phyloP scores from a whole-genome alignment of 257 asterid genomes.

The Solanum gracilifrons region DNA sequence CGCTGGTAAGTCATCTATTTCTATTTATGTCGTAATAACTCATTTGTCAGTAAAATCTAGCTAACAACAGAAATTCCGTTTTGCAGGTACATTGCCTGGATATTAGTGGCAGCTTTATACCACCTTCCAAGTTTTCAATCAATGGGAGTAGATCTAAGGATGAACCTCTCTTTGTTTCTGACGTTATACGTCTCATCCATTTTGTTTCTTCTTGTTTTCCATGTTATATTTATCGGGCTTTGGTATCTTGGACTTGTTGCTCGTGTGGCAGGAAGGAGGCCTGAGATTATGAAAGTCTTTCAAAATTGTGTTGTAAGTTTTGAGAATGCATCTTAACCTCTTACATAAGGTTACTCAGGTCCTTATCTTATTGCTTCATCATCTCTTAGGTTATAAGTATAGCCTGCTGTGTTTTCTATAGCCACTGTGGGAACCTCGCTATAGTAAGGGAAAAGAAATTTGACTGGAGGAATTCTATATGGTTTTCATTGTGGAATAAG shows the following conservation, averaged over 20 bases:
- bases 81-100: conserved; percentile 90
- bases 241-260: conserved; percentile 97
- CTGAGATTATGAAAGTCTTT: conserved; percentile 66
- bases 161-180: conserved; percentile 90
- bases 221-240: conserved; percentile 75
- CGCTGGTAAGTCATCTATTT: conserved; percentile 50
- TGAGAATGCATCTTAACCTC: conserved; percentile 9
- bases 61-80: background rate
- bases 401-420: conserved; percentile 99
- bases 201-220: conserved; percentile 89
- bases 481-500: conserved; percentile 78
- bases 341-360: conserved; percentile 5
- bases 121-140: conserved; percentile 99
- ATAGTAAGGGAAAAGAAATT: conserved; percentile 52
- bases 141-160: conserved; percentile 97
- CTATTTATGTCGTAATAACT: background rate
- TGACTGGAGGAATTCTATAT: conserved; percentile 57
- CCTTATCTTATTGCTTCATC: conserved; percentile 36
- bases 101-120: conserved; percentile 83
- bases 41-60: background rate
- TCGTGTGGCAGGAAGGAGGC: conserved; percentile 93
- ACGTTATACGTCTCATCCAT: conserved; percentile 78
- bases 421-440: conserved; percentile 98
- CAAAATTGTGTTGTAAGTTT: conserved; percentile 93
- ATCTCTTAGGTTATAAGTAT: conserved; percentile 88